These are phyloP conservation scores for Monilinia vaccinii-corymbosi DNA, from an alignment of 2,329 filamentous ascomycete species.

Conservation along the genomic window DNA sequence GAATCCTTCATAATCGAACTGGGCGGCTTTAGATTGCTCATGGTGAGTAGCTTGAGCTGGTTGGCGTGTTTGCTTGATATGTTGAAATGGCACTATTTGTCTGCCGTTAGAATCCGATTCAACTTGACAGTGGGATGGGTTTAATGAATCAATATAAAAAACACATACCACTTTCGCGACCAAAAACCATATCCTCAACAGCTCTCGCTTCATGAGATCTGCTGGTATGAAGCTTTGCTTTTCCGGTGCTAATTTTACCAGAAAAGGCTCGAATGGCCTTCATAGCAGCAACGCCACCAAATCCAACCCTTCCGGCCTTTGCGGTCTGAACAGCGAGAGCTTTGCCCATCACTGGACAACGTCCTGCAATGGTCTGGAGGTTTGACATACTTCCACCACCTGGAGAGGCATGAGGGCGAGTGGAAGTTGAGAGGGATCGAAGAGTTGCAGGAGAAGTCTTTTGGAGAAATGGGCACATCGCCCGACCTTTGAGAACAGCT, in stretches of 20 bases:
- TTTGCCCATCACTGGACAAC: constrained; percentile 98
- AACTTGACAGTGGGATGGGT: background rate
- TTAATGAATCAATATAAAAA: background rate
- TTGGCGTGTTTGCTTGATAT: constrained; percentile 17
- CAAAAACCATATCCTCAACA: constrained; percentile 49
- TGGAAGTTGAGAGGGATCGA: constrained; percentile 72
- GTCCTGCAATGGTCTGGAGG: constrained; percentile 84
- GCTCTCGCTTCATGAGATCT: constrained; percentile 67
- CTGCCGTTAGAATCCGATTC: background rate
- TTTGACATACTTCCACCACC: constrained; percentile 95
- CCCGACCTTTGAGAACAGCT: constrained; percentile 10
- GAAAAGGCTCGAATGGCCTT: constrained; percentile 44
- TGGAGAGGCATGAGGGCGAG: constrained; percentile 46
- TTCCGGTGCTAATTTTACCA: constrained; percentile 43
- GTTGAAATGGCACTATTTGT: constrained; percentile 29
- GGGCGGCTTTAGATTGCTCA: constrained; percentile 34
- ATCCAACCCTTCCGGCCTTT: constrained; percentile 38
- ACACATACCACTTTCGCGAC: constrained; percentile 43
- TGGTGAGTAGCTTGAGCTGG: constrained; percentile 18
- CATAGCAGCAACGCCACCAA: constrained; percentile 35
- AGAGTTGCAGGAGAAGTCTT: constrained; percentile 87
- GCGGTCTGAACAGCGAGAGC: constrained; percentile 79
- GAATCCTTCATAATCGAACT: constrained; percentile 87
- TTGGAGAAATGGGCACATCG: constrained; percentile 95
- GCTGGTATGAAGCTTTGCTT: constrained; percentile 75